Evolutionary conservation across 2,329 filamentous ascomycete species (phyloP), one percentile per base, ranked within the genome.

Genomic region (Colletotrichum sp.): DNA sequence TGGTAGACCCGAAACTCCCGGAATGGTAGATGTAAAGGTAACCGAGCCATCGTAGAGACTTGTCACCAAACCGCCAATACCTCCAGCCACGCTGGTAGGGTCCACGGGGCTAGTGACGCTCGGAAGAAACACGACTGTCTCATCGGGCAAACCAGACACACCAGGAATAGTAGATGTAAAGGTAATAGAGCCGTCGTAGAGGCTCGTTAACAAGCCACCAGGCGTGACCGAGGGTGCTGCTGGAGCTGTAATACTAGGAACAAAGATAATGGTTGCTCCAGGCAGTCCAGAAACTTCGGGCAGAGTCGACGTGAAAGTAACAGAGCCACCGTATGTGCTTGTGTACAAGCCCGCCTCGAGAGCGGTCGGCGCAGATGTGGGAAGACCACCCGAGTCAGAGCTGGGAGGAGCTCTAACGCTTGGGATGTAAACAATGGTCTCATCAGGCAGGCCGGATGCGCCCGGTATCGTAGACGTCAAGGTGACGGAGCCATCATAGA

Each of bases 161-260:
- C 13, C 68, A 5, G 65, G 13, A 3, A 57, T 13, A 4, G 38
- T 55, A 3, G 70, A 69, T 7, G 70, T 72, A 24, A 68, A 69
- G 8, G 58, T 47, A n/a, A 69, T 58, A 3, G 65, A 69, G 18
- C 70, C 70, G 12, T 16, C 59, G 38, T 73, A 73, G 36, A 43
- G 58, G 54, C 66, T 73, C 21, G 70, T 73, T 18, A 73, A 27
- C n/a, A 73, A 31, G 3, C 51, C 66, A 12, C 66, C 70, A 21
- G 36, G 36, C 9, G 33, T 29, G 6, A 29, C 21, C 8, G 33
- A 33, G 16, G 57, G n/a, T 31, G 21, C 8, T 51, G 33, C 15
- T n/a, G 33, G 16, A 13, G 66, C 18, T 31, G 43, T 36, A 16
- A 43, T 12, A 7, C 70, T 65, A 9, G 70, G 70, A 3, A 73